Evolutionary conservation across 495 filamentous ascomycete genomes (phyloP), one percentile per base, ranked within the genome.

Genomic region (Pyrenopolyporus hunteri): DNA sequence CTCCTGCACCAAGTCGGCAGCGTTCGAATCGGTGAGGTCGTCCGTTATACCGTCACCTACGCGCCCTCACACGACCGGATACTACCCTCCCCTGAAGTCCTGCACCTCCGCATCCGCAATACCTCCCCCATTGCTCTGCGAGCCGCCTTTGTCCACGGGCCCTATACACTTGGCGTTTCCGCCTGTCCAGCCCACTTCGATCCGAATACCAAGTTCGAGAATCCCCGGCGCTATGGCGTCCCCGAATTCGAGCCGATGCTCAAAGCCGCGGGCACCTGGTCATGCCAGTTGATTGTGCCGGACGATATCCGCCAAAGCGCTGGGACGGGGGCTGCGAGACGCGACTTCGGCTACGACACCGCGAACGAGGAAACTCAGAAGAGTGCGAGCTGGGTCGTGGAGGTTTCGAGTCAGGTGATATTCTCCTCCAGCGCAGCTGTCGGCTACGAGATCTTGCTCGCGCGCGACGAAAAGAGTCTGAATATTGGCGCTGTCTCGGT

Each of bases 201-300:
- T 65, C 91, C 92, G 3, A 89, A 96, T 69, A 73, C 77, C 57
- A 89, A 88, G 51, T 83, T 87, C 47, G 83, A 87, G 19, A 77
- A 84, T 19, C 79, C 83, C 17, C 79, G 78, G 19, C 74, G 76
- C 35, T 78, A 86, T 75, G 90, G 89, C 50, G 79, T 84, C 2
- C 93, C 92, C 20, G 87, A 95, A 69, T 98, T 93, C 72, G 94
- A 98, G 70, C 93, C 94, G 9, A 90, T 97, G 73, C 84, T 98
- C 62, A 98, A 98, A 75, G 92, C 94, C 17, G 95, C 91, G 11
- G 92, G 90, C 14, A 86, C 78, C 48, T 98, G 91, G 87, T 84
- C 84, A 68, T 87, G 90, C 22, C 80, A 80, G 40, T 85, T 98
- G 48, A 81, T 83, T 6, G 84, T 98, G 3, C 93, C 93, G 1